Base-by-base conservation (phyloP, 1,284 basidiomycete species). In the Veloboletus limbatus region DNA sequence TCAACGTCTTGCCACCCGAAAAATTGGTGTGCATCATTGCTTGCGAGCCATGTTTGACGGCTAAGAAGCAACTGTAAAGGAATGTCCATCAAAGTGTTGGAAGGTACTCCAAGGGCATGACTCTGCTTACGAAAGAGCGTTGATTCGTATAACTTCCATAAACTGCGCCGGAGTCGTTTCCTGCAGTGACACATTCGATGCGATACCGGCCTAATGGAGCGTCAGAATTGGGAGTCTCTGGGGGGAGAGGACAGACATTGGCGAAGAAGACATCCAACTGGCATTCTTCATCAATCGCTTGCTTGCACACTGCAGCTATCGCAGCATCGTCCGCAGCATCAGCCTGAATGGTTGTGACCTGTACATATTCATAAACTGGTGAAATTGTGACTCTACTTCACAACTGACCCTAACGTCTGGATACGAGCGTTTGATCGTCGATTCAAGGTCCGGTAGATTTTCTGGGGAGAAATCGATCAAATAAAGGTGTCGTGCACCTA, bases 221-320 rank as follows among this genome's bases (percentile, higher is more conserved):
- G 43, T 57, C 45, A 59, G 28, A 39, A 16, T 24, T n/a, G 26
- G 18, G 22, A 42, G 13, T 41, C 18, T 26, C 13, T n/a, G 1
- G n/a, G 38, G 43, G 34, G 27, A 31, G 26, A 40, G 27, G 25
- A 55, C 79, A 56, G 57, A 91, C 92, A 62, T 97, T 97, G 30
- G 94, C 94, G 62, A 93, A 97, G 75, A 95, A 97, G 54, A 96
- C 85, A 57, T 97, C 95, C 14, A 97, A 74, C 38, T 82, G 78
- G 3, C 92, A 92, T 59, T 93, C 84, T 53, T 97, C 92, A 31
- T 77, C 65, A 14, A 94, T 56, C 2, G 87, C 88, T 51, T 75
- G 81, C 49, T 86, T 71, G 66, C 92, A 90, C 2, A 94, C 62
- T 4, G 66, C 69, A 25, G 76, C 73, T 51, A 97, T 85, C 13